Evolutionary conservation across 2,329 filamentous ascomycete species (phyloP).

Genomic region (Trichoderma aggressivum): DNA sequence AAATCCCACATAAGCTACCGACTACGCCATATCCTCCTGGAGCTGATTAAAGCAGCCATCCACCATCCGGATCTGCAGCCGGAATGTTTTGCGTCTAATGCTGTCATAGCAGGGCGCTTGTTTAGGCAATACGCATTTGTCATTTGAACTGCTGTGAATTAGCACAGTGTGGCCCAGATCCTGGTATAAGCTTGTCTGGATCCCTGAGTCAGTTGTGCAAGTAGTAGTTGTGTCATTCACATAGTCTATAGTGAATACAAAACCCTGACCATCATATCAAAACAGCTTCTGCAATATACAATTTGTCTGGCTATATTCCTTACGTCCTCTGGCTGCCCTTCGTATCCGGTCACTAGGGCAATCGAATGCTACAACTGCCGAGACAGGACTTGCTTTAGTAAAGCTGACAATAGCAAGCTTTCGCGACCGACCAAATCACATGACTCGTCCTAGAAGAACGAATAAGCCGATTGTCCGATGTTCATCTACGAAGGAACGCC

Average conservation of each 20-base stretch:
- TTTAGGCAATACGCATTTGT: conserved; percentile 2
- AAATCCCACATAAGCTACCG: background rate
- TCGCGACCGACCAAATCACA: background rate
- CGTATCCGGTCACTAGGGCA: background rate
- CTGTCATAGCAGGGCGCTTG: background rate
- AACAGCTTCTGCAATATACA: background rate
- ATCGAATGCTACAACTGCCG: background rate
- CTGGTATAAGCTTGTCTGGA: background rate
- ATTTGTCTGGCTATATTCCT: background rate
- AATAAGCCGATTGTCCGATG: conserved; percentile 7
- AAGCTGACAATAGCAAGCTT: background rate
- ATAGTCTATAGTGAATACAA: background rate
- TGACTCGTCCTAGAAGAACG: background rate
- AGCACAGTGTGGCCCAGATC: background rate
- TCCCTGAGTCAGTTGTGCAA: background rate
- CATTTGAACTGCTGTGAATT: background rate
- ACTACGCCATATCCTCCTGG: background rate
- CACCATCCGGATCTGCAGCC: background rate
- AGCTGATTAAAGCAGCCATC: background rate
- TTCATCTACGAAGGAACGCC: conserved; percentile 1
- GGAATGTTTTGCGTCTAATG: background rate
- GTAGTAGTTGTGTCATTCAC: background rate
- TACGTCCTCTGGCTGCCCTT: background rate
- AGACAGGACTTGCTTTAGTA: background rate
- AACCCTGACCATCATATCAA: background rate